Base-by-base conservation (phyloP, 2,329 filamentous ascomycete species). In the Fusarium udum region DNA sequence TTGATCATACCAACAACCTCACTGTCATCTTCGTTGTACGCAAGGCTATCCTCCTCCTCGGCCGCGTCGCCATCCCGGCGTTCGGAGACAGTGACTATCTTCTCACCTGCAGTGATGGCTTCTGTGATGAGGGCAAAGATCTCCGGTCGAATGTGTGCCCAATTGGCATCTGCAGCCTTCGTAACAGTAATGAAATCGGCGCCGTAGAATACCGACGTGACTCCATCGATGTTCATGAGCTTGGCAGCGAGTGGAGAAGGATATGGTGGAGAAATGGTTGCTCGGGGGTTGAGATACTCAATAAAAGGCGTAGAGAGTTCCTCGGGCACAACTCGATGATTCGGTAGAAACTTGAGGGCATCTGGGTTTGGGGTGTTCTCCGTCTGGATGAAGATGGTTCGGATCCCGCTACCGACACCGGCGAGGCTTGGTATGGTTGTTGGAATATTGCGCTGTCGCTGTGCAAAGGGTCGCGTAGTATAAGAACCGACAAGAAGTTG, bases 1-100 rank as follows among this genome's bases (percentile, higher is more conserved):
- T 98, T 97, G 84, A 99, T 98, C 96, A 98, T 98, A 67, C 94
- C 93, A 14, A 99, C 92, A 16, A 98, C 94, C 83, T 99, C 96
- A 75, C 92, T 92, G 81, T 99, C 96, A 71, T 97, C 92, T 80
- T 97, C 95, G 77, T 95, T 91, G 82, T 95, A 97, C 28, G 90
- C 90, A 58, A 97, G 85, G 68, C 90, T 93, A 78, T 97, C 94
- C 69, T 89, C 89, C 71, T 85, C 83, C 11, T 72, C 73, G 5
- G 76, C 79, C 75, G 75, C 87, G 6, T 84, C 87, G 76, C 79
- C 89, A 73, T 89, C 80, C 67, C 89, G 90, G 75, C 88, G 88
- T 75, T 92, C 91, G 4, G 89, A 85, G 0, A 91, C 87, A 72
- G 90, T 93, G 67, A 98, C 95, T 60, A 98, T 91, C 31, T 89